Base-by-base conservation (phyloP, 2,329 filamentous ascomycete species). In the Fragosphaeria purpurea region DNA sequence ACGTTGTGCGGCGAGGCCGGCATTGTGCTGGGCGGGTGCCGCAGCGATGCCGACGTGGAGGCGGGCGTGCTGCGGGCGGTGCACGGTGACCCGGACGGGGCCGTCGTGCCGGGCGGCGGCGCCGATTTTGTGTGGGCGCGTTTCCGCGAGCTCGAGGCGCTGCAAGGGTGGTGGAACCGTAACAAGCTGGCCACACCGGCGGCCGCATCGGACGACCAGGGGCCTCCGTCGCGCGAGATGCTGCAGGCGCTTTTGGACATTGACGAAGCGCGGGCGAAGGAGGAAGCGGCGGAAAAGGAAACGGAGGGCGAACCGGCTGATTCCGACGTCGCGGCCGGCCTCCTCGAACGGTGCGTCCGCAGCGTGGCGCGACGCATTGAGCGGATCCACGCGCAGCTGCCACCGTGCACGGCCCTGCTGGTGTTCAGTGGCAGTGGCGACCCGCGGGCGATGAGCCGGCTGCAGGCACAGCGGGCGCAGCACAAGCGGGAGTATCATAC, bases 41-140 rank as follows among this genome's bases (percentile, higher is more conserved):
- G 65, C 41, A 75, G 71, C 42, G 80, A 84, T 62, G 76, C 80
- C 39, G 78, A 83, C 11, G 77, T 81, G 9, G 67, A 72, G 40
- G 63, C 68, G 6, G 74, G 71, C 50, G 63, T 83, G 22, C 67
- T 82, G 51, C 77, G 80, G 46, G 79, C 80, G 30, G 71, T 82
- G 9, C 66, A 70, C 31, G 80, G 80, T 47, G 81, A 84, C 59
- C 60, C 70, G 0, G 75, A 78, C 56, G 79, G 76, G 4, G 67
- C 71, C 48, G 74, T 77, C 56, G 76, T 84, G 51, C 73, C 71
- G 31, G 75, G 70, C 45, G 76, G 79, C 46, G 77, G 80, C 42
- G 80, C 82, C 41, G 80, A 85, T 61, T 84, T 86, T 59, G 74
- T 82, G 12, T 85, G 80, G 73, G 82, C 74, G 5, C 75, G 82